These are phyloP conservation scores for Argentina anserina DNA, from an alignment of 306 rosid genomes.

Conservation along the genomic window DNA sequence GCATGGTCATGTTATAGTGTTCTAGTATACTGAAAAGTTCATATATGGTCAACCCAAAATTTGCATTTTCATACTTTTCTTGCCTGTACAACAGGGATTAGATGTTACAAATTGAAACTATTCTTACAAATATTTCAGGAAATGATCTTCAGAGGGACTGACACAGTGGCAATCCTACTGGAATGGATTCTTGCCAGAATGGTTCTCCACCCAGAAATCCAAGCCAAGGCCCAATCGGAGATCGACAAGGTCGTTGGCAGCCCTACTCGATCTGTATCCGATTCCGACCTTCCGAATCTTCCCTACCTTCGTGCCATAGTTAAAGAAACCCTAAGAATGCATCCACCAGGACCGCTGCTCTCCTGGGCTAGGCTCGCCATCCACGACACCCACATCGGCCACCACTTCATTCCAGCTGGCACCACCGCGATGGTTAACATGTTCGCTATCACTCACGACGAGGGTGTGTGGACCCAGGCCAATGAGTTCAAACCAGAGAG, in stretches of 20 bases:
- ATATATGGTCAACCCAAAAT: background rate
- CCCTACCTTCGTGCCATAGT: conserved; percentile 61
- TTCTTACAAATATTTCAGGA: conserved; percentile 38
- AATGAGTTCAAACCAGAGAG: conserved; percentile 51
- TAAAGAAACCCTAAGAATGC: conserved; percentile 62
- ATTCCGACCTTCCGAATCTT: conserved; percentile 53
- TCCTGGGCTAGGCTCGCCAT: conserved; percentile 83
- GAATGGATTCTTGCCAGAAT: conserved; percentile 90
- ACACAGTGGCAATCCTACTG: conserved; percentile 72
- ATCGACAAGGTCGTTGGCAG: conserved; percentile 32
- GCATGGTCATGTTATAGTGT: background rate
- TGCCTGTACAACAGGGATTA: background rate
- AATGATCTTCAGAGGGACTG: conserved; percentile 87
- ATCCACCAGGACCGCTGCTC: conserved; percentile 79
- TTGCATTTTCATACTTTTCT: background rate
- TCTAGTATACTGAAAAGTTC: background rate
- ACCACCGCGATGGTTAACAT: conserved; percentile 80
- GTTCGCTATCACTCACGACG: conserved; percentile 74
- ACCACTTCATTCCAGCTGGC: conserved; percentile 51
- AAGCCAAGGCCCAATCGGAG: conserved; percentile 54
- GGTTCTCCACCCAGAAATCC: conserved; percentile 75
- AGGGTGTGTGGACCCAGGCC: conserved; percentile 46
- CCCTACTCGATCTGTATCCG: conserved; percentile 14
- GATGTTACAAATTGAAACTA: background rate
- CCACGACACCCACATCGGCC: conserved; percentile 49